Evolutionary conservation across 495 filamentous ascomycete genomes (phyloP), one percentile per base, ranked within the genome.

Genomic region (Rostrohypoxylon terebratum): DNA sequence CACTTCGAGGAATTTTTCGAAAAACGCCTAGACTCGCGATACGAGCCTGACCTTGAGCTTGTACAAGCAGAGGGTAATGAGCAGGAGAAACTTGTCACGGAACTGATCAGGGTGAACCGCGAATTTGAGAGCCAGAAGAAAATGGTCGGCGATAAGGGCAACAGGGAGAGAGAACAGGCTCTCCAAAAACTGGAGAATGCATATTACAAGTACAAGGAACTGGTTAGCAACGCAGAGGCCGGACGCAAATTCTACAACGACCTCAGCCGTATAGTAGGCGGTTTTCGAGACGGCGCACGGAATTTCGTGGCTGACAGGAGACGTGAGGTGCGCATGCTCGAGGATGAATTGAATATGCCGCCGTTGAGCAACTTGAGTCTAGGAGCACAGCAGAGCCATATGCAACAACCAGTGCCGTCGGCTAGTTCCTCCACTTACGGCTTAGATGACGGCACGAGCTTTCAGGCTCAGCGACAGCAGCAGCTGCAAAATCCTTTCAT

Each of bases 181-280:
- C 80, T 99, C 23, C 96, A 99, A 78, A 89, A 88, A 45, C 84
- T 99, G 20, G 95, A 98, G 77, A 96, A 94, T 61, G 96, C 93
- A 8, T 97, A 96, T 77, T 86, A 93, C 79, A 96, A 94, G 81
- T 98, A 98, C 80, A 96, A 96, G 79, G 94, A 99, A 78, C 91
- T 98, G 59, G 88, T 96, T 45, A 91, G 87, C 45, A 96, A 98
- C 75, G 81, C 97, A 0, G 93, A 98, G 61, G 92, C 91, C 0
- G 96, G 93, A 1, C 82, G 95, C 45, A 97, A 97, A 74, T 99
- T 99, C 78, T 99, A 98, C 82, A 98, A 99, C 76, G 94, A 98
- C 74, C 86, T 99, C 1, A 92, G 89, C 44, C 92, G 91, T 78
- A 94, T 97, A 47, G 89, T 97, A 1, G 88, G 84, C 9, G 85